Base-by-base conservation (phyloP, 2,329 filamentous ascomycete genomes). In the Colletotrichum magnum region DNA sequence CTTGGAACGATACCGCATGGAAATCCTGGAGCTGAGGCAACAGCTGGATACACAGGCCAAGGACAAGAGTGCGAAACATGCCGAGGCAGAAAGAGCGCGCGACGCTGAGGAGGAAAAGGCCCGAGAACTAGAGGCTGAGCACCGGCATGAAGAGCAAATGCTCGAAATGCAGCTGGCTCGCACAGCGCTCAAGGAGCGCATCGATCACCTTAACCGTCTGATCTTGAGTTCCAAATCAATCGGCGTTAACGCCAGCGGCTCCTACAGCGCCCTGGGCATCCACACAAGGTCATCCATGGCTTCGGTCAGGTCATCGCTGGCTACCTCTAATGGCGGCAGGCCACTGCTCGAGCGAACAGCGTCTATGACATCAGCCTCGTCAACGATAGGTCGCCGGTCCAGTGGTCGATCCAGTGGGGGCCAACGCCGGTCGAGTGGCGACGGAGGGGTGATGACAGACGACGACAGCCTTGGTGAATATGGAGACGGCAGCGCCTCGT, bases 111-210 rank as follows among this genome's bases (percentile, higher is more conserved):
- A 93, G 73, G 93, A 96, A 75, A 88, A 91, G 73, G 90, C 86
- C 48, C 86, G 91, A 18, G 91, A 96, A 78, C 89, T 92, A 74
- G 94, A 98, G 80, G 93, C 93, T 7, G 91, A 94, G 73, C 89
- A 94, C 73, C 90, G 94, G 47, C 96, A 98, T 74, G 95, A 98
- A 77, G 96, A 98, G 82, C 96, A 99, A 80, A 95, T 99, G 88
- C 86, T 99, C 63, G 96, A 99, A 81, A 98, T 99, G 93, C 96
- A 99, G 79, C 88, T 99, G 54, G 96, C 96, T 39, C 90, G 96
- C 50, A 99, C 96, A 1, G 96, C 96, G 0, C 84, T 99, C 63
- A 99, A 98, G 79, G 96, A 99, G 83, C 92, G 96, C 36, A 99
- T 99, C 75, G 95, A 98, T 78, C 96, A 99, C 80, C 86, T 99